Conservation (phyloP, 2,329 filamentous ascomycete genomes). For the Cordyceps militaris region DNA sequence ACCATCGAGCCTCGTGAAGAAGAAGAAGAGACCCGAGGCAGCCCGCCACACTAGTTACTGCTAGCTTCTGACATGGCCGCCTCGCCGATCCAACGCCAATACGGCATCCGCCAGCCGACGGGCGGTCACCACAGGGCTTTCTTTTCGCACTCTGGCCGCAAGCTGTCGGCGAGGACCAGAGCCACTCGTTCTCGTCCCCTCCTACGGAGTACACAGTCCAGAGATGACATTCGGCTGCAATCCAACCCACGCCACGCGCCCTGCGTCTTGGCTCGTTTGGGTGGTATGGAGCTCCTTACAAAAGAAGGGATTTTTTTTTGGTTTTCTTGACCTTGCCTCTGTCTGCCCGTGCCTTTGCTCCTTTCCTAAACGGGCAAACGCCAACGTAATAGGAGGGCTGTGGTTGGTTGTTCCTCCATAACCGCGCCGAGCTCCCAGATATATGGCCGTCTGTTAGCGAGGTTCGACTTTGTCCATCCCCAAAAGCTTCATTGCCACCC, state of each 20-base stretch:
- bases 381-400: slow-evolving; percentile 9
- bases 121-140: neutral
- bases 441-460: slow-evolving; percentile 13
- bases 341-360: neutral
- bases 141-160: too few species aligned
- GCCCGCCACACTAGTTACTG: neutral
- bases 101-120: slow-evolving; percentile 7
- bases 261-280: neutral
- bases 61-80: slow-evolving; percentile 1
- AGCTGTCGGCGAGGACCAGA: too few species aligned
- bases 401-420: slow-evolving; percentile 13
- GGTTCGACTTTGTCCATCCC: slow-evolving; percentile 10
- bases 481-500: neutral
- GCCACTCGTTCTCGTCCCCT: too few species aligned
- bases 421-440: slow-evolving; percentile 9
- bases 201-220: too few species aligned
- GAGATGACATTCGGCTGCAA: too few species aligned
- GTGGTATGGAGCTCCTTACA: neutral
- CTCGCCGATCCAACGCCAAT: slow-evolving; percentile 9
- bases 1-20: neutral
- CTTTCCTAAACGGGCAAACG: slow-evolving; percentile 12
- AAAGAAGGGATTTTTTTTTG: neutral
- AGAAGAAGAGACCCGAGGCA: neutral
- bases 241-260: neutral
- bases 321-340: neutral